Evolutionary conservation across 352 stramenopile genomes (phyloP), one percentile per base, ranked within the genome.

Genomic region (Phytophthora crassamura): DNA sequence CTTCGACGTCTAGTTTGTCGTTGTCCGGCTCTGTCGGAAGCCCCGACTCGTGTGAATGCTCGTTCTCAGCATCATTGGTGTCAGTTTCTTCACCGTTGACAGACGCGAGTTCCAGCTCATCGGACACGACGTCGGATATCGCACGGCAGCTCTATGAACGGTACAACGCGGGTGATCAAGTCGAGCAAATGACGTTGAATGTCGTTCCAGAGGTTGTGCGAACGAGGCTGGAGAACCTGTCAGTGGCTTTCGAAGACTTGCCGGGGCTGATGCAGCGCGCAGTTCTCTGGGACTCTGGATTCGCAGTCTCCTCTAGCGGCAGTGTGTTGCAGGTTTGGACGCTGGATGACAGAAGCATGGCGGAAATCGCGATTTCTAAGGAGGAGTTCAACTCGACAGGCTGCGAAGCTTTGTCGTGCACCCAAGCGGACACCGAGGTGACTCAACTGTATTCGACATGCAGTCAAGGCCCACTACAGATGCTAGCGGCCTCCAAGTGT

Each of bases 221-320:
- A 48, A 10, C n/a, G 0, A 62, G 54, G 11, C 36, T 74, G 7
- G 49, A 64, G 16, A 65, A 52, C 46, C 5, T 60, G 6, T 73
- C 64, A 4, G 7, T 61, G 22, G 32, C 12, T 12, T 78, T 72
- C 36, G 38, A 62, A 14, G 57, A 72, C 7, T 55, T 78, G 7
- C 66, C 66, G 6, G 68, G 64, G 14, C 22, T 71, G 20, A 45
- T 77, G 28, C 72, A 80, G 18, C 69, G 69, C 9, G 68, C 72
- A 15, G 25, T 80, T 6, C 50, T 78, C 0, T 80, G 72, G 72
- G 72, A 80, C 47, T 66, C 69, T 30, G 72, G 72, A 32, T 68
- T 77, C 39, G 55, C 30, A 18, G 47, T 75, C 40, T 54, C 55
- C 15, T 40, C 36, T 2, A 43, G 67, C 33, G n/a, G 59, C 16